Conservation (phyloP, 768 basidiomycete species). For the Leccinum sublutescens region DNA sequence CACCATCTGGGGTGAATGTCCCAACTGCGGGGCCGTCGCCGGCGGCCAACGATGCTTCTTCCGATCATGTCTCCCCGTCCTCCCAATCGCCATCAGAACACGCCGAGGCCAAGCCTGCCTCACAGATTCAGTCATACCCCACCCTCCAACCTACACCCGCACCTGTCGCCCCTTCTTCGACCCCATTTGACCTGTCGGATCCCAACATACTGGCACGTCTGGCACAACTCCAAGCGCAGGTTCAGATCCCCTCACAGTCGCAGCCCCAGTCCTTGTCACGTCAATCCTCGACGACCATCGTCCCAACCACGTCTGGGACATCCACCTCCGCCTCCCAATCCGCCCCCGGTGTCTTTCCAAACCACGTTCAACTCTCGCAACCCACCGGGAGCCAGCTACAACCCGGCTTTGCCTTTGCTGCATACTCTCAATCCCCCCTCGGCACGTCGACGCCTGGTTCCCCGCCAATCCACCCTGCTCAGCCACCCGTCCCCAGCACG, state of each 20-base stretch:
- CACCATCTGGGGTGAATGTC: slow-evolving; percentile 13
- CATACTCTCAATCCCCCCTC: neutral
- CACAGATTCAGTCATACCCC: slow-evolving; percentile 2
- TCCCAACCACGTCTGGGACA: neutral
- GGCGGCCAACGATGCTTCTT: neutral
- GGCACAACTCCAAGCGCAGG: slow-evolving; percentile 25
- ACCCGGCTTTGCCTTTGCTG: neutral
- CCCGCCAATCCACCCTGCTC: neutral
- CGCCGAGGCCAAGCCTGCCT: neutral
- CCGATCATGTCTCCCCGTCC: slow-evolving; percentile 4
- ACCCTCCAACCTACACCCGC: neutral
- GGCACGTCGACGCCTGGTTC: neutral
- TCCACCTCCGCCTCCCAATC: slow-evolving; percentile 1
- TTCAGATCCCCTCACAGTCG: slow-evolving; percentile 7
- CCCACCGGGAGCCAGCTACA: slow-evolving; percentile 13
- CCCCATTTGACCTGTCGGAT: slow-evolving; percentile 22
- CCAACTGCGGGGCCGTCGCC: slow-evolving; percentile 15
- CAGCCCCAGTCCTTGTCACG: neutral
- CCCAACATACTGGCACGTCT: slow-evolving; percentile 24
- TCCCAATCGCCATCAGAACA: slow-evolving; percentile 8
- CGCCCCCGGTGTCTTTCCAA: neutral
- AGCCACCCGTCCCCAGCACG: neutral
- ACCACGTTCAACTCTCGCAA: slow-evolving; percentile 3
- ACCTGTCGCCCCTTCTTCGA: neutral
- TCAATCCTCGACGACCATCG: slow-evolving; percentile 1